Evolutionary conservation across 352 stramenopile genomes (phyloP).

Genomic region (Pythium angustatum): DNA sequence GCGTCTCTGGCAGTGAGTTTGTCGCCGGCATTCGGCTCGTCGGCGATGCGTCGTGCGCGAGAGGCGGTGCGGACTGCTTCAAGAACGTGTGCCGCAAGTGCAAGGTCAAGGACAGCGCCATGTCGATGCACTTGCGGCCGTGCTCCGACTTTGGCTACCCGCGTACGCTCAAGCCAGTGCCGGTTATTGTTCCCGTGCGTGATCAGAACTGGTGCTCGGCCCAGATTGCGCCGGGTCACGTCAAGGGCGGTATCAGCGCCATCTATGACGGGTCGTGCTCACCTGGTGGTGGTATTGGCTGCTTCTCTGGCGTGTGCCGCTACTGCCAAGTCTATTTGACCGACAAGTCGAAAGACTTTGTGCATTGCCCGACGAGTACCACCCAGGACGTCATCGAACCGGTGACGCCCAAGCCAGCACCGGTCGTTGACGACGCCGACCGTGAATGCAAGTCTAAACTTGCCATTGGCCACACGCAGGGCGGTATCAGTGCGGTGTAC

Average conservation of each 20-base stretch:
- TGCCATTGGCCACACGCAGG: conserved; percentile 17
- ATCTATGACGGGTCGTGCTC: too few species aligned
- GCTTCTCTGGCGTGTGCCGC: conserved; percentile 3
- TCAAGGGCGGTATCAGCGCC: too few species aligned
- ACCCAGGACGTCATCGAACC: background rate
- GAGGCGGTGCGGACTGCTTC: conserved; percentile 27
- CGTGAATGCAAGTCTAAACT: background rate
- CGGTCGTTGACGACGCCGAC: background rate
- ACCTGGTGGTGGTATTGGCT: too few species aligned
- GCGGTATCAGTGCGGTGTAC: conserved; percentile 23
- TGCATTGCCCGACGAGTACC: background rate
- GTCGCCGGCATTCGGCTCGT: conserved; percentile 20
- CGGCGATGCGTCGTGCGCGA: conserved; percentile 28
- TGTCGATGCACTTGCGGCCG: background rate
- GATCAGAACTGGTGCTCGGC: too few species aligned
- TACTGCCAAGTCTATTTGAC: conserved; percentile 3
- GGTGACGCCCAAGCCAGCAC: background rate
- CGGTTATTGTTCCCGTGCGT: too few species aligned
- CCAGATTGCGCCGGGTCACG: too few species aligned
- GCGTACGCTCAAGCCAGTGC: too few species aligned
- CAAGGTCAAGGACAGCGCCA: conserved; percentile 25
- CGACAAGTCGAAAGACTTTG: conserved; percentile 1
- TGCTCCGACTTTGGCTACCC: background rate
- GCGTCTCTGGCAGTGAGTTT: conserved; percentile 17
- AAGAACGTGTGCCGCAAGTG: conserved; percentile 22